Base-by-base conservation (phyloP, 2,329 filamentous ascomycete genomes). In the Chaetoscypha palmicola region DNA sequence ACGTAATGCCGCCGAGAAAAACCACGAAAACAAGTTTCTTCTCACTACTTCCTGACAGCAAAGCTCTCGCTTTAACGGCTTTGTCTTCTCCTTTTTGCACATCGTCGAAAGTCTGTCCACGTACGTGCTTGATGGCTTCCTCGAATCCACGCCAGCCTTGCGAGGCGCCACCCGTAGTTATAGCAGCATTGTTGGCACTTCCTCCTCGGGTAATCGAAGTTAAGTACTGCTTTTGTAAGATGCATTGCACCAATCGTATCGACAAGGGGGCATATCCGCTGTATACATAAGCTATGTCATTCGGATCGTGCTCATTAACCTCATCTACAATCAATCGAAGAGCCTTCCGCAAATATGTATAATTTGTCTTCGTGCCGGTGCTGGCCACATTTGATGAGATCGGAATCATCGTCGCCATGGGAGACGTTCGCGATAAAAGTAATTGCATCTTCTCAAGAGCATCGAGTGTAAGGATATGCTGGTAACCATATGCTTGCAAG, bases 211-310 rank as follows among this genome's bases (percentile, higher is more conserved):
- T 81, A 9, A 90, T 74, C 3, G 77, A 79, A 45, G 82, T 70
- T 22, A 98, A 70, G 54, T 90, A 86, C 45, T 87, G 79, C 64
- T 98, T 98, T 63, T 97, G 90, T 37, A 98, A 68, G 38, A 97
- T 77, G 61, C 87, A 92, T 64, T 98, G 94, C 4, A 98, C 83
- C 3, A 98, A 76, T 12, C 92, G 82, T 42, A 97, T 78, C 34
- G 87, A 94, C 10, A 98, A 74, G 0, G 92, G 94, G 3, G 94
- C 92, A 61, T 97, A 98, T 41, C 92, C 94, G 52, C 87, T 94
- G 66, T 97, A 98, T 9, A 96, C 90, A 59, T 98, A 98, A n/a
- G 90, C 85, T 49, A 97, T 83, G 57, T 98, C 92, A 58, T 92
- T 86, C 2, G 92, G 92, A 36, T 94, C 85, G 47, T 92, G 82